Percentiles rank a stretch among this genome's conserved stretches.
Conservation (phyloP, 345 rosid genomes). For the Hibiscus trionum region DNA sequence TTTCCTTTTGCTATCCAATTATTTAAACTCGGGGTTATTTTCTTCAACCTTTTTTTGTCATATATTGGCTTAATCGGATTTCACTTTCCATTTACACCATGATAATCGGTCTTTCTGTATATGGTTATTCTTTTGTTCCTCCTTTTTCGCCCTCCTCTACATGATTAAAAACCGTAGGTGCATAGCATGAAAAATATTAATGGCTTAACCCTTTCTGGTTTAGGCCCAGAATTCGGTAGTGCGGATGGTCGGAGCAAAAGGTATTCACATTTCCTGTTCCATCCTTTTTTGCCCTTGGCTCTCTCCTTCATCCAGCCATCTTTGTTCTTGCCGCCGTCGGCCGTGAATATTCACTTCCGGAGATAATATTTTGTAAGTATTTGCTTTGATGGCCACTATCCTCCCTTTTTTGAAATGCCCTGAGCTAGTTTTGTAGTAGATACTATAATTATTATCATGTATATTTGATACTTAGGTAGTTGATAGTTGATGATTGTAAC, state of each 20-base stretch:
- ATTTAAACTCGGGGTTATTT: background rate
- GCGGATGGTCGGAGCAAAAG: constrained; percentile 55
- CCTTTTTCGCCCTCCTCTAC: background rate
- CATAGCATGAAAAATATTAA: background rate
- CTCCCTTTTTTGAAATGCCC: background rate
- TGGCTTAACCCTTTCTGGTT: background rate
- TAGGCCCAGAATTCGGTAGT: constrained; percentile 91
- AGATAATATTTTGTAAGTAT: constrained; percentile 27
- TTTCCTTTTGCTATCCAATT: background rate
- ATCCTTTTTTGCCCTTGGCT: constrained; percentile 84
- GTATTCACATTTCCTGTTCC: constrained; percentile 76
- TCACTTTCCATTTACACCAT: background rate
- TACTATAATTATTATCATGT: background rate
- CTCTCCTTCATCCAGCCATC: constrained; percentile 71
- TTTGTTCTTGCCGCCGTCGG: constrained; percentile 57
- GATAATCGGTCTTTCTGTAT: background rate
- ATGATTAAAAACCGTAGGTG: background rate
- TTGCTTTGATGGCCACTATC: background rate
- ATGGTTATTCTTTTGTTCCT: background rate
- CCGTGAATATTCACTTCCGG: constrained; percentile 85
- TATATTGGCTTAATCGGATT: background rate
- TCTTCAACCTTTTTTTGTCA: background rate
- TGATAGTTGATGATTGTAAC: background rate
- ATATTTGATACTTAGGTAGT: background rate
- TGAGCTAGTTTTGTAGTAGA: background rate